Percentiles rank a stretch among this genome's conserved stretches.
Conservation (phyloP, 169 alveolate species). For the Plasmodium malariae region DNA sequence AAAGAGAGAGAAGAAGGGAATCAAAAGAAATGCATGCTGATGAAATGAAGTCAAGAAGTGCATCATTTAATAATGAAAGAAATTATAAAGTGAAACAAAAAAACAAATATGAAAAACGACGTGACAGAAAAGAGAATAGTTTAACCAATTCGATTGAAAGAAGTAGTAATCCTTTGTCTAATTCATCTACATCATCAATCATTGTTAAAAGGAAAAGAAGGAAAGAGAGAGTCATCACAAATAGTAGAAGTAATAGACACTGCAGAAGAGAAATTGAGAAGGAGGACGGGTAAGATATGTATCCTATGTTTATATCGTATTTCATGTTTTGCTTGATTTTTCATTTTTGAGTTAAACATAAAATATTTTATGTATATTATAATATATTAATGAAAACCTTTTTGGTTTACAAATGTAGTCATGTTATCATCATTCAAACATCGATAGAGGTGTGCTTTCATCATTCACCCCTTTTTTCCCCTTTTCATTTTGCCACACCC, state of each 20-base stretch:
- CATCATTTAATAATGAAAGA: conserved; percentile 19
- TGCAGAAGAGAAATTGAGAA: not conserved
- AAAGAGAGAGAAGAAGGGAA: conserved; percentile 6
- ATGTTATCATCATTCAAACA: no score
- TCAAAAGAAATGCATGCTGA: not conserved
- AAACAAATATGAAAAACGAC: not conserved
- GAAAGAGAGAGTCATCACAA: not conserved
- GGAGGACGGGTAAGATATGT: conserved; percentile 14
- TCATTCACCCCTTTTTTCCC: no score
- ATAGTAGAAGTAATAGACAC: conserved; percentile 7
- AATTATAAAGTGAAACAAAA: not conserved
- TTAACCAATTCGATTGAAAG: conserved; percentile 7
- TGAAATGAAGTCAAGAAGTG: conserved; percentile 3
- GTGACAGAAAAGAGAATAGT: not conserved
- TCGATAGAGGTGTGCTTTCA: no score
- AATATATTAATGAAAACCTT: no score
- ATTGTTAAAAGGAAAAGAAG: conserved; percentile 1
- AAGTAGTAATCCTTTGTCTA: not conserved
- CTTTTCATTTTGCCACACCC: no score
- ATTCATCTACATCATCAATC: conserved; percentile 11
- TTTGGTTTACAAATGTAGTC: no score
- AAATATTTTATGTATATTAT: no score
- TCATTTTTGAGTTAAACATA: no score
- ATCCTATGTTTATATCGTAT: not conserved
- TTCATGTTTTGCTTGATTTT: not conserved